Base-by-base conservation (phyloP, 495 filamentous ascomycete species). In the Neurospora tetraspora region DNA sequence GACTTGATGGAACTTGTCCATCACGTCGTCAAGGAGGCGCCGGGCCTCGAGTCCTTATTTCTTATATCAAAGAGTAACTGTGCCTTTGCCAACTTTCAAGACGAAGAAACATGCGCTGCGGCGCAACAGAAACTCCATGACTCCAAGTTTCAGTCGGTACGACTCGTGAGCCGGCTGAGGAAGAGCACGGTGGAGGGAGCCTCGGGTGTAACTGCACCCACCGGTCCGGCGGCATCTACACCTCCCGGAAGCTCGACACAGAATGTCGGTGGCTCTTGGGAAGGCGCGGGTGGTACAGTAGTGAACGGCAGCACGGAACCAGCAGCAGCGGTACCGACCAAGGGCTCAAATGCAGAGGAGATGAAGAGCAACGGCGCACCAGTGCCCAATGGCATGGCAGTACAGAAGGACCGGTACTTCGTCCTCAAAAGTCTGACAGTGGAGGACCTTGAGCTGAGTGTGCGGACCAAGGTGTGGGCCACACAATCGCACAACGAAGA, bases 31-130 rank as follows among this genome's bases (percentile, higher is more conserved):
- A 89, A 87, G 72, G 94, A 94, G 72, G 90, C 93, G 0, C 90
- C 87, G 1, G 92, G 94, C 27, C 88, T 99, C 42, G 92, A 97
- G 80, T 97, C 94, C 47, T 86, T 98, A 31, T 97, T 97, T 75
- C 84, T 98, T 34, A 99, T 99, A 37, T 96, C 96, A 5, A 98
- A 97, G 80, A 98, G 94, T 81, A 98, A 97, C 77, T 99, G 96
- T 78, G 96, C 94, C 0, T 99, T 99, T 85, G 93, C 97, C 77
- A 99, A 99, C 78, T 99, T 97, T 78, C 91, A 90, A 73, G 92
- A 92, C 59, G 96, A 97, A 74, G 83, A 81, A 14, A 88, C 91
- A 23, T 97, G 93, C 78, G 82, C 87, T 31, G 89, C 90, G 4
- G 96, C 96, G 3, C 89, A 97, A 85, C 85, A 86, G 23, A 90